These are phyloP conservation scores for Leccinum truebloodii DNA, from an alignment of 768 basidiomycete species.

Conservation along the genomic window DNA sequence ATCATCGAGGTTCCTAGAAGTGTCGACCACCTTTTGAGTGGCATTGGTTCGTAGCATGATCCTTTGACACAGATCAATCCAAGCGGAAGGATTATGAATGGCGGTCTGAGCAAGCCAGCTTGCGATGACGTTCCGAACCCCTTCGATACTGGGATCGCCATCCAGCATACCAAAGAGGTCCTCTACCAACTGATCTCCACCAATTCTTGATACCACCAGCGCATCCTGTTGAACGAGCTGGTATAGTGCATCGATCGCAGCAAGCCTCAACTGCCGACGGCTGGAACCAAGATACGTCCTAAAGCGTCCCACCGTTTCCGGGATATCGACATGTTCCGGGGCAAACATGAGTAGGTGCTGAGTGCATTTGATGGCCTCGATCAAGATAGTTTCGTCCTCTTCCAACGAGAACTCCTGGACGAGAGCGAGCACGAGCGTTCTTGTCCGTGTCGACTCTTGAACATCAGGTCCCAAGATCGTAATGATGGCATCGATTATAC, in stretches of 20 bases:
- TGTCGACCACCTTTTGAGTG: conserved; percentile 70
- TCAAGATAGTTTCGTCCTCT: conserved; percentile 82
- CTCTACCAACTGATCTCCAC: conserved; percentile 92
- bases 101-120: conserved; percentile 97
- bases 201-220: conserved; percentile 84
- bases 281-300: conserved; percentile 77
- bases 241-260: conserved; percentile 94
- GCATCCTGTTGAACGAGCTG: conserved; percentile 97
- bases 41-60: conserved; percentile 96
- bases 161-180: conserved; percentile 95
- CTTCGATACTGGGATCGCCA: conserved; percentile 90
- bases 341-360: conserved; percentile 98
- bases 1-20: conserved; percentile 70
- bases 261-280: conserved; percentile 83
- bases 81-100: conserved; percentile 88
- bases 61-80: conserved; percentile 96
- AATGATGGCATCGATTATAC: conserved; percentile 90
- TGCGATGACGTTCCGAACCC: conserved; percentile 88
- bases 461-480: conserved; percentile 95
- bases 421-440: conserved; percentile 81
- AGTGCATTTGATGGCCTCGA: conserved; percentile 94
- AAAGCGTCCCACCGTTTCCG: conserved; percentile 77
- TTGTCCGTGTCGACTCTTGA: conserved; percentile 78
- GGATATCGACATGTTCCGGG: conserved; percentile 78
- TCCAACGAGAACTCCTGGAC: conserved; percentile 85